phyloP scores from a whole-genome alignment of 768 basidiomycete species.

The Lyophyllum decastes region DNA sequence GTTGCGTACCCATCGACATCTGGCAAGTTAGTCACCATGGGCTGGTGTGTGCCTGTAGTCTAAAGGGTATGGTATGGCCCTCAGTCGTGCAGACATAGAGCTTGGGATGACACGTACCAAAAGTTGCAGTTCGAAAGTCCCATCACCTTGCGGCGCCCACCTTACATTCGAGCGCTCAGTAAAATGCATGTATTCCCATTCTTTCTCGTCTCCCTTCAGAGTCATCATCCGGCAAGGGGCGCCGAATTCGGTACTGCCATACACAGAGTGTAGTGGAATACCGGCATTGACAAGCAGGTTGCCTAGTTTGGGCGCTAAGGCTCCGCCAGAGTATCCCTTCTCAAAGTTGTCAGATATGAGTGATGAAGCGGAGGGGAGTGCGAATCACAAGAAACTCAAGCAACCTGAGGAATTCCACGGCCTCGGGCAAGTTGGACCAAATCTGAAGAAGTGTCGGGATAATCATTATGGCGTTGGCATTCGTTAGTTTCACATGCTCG shows the following conservation, averaged over 20 bases:
- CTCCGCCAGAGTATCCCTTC: constrained; percentile 31
- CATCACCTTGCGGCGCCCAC: constrained; percentile 38
- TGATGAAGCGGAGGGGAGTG: neutral
- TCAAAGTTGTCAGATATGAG: neutral
- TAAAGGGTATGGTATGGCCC: constrained; percentile 11
- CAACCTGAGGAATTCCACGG: constrained; percentile 24
- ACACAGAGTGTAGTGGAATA: constrained; percentile 22
- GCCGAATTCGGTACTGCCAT: constrained; percentile 34
- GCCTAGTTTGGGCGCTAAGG: constrained; percentile 31
- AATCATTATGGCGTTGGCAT: constrained; percentile 22
- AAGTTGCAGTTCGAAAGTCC: constrained; percentile 38
- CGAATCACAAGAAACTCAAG: constrained; percentile 30
- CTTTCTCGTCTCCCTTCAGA: constrained; percentile 17
- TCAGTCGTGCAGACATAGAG: too few species aligned
- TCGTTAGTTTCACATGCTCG: constrained; percentile 19
- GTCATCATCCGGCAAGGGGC: constrained; percentile 15
- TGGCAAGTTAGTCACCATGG: constrained; percentile 32
- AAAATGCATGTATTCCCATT: constrained; percentile 36
- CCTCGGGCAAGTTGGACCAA: constrained; percentile 25
- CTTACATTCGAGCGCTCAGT: constrained; percentile 22
- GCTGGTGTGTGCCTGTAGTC: constrained; percentile 26
- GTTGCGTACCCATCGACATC: constrained; percentile 39
- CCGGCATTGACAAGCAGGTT: constrained; percentile 29
- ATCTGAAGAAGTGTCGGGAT: constrained; percentile 32
- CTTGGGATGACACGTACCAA: constrained; percentile 25